phyloP scores from a whole-genome alignment of 306 rosid genomes.

The Dalbergia cochinchinensis region DNA sequence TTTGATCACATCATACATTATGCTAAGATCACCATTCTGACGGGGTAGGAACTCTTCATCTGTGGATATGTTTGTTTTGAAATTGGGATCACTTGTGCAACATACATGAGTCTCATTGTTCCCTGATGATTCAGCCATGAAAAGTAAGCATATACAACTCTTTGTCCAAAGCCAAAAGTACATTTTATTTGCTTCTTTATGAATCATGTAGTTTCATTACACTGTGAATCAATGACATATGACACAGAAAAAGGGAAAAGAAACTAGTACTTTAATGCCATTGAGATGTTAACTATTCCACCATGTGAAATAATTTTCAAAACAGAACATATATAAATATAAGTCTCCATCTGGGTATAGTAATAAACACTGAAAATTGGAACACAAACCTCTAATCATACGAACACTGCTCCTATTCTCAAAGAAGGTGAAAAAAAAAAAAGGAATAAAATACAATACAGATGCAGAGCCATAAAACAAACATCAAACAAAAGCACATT shows the following conservation, averaged over 20 bases:
- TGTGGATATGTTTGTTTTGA: slow-evolving; percentile 61
- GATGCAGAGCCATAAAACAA: not conserved
- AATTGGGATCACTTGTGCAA: slow-evolving; percentile 61
- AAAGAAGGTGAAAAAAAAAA: no score
- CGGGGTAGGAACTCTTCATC: slow-evolving; percentile 64
- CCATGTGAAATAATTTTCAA: not conserved
- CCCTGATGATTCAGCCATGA: slow-evolving; percentile 52
- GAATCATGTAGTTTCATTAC: not conserved
- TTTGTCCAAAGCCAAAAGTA: not conserved
- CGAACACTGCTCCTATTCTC: no score
- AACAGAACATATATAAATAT: not conserved
- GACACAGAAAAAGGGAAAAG: not conserved
- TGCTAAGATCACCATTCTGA: slow-evolving; percentile 80
- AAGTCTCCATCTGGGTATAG: not conserved
- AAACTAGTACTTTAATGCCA: not conserved
- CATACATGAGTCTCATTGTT: slow-evolving; percentile 71
- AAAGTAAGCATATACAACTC: not conserved
- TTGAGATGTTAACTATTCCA: not conserved
- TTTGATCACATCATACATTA: slow-evolving; percentile 78
- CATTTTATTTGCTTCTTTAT: not conserved
- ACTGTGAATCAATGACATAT: not conserved
- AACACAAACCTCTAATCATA: no score
- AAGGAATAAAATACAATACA: not conserved
- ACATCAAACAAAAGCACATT: not conserved
- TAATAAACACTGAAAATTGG: not conserved